A percentile compares a stretch with the other conserved stretches of the same genome.
phyloP scores from a whole-genome alignment of 2,329 filamentous ascomycete species.

The Epichloe brachyelytri region DNA sequence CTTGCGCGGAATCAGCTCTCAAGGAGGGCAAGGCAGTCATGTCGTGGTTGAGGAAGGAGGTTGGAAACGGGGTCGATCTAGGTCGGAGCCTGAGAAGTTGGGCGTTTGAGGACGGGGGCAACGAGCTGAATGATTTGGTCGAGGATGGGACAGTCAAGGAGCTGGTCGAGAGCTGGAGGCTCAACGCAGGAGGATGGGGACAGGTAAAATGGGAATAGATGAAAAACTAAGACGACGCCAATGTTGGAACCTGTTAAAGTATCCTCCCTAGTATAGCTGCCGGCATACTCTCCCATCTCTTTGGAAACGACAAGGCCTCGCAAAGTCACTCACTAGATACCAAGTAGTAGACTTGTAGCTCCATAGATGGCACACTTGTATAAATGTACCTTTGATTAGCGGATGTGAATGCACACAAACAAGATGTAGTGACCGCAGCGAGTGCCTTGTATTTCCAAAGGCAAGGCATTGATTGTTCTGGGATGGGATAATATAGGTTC shows the following conservation, averaged over 20 bases:
- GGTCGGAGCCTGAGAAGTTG: conserved; percentile 15
- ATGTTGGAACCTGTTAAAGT: neutral
- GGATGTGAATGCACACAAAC: too few species aligned
- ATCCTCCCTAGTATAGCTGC: too few species aligned
- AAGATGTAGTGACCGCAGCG: too few species aligned
- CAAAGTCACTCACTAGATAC: too few species aligned
- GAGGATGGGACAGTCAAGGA: conserved; percentile 13
- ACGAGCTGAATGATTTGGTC: conserved; percentile 13
- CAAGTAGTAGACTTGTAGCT: too few species aligned
- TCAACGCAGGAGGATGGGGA: conserved; percentile 22
- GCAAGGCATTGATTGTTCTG: too few species aligned
- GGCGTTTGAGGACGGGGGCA: conserved; percentile 14
- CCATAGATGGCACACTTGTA: too few species aligned
- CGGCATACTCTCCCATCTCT: too few species aligned
- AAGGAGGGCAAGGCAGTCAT: conserved; percentile 20
- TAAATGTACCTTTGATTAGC: too few species aligned
- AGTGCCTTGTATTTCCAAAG: too few species aligned
- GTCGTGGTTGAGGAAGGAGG: conserved; percentile 17
- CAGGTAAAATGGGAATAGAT: conserved; percentile 20
- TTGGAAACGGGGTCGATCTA: conserved; percentile 13
- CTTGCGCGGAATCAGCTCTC: conserved; percentile 17
- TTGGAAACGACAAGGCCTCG: too few species aligned
- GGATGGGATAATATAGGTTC: too few species aligned
- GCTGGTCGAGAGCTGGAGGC: conserved; percentile 22
- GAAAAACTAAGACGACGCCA: neutral